Evolutionary conservation across 495 filamentous ascomycete genomes (phyloP), one percentile per base, ranked within the genome.

Genomic region (Tetracladium setigerum): DNA sequence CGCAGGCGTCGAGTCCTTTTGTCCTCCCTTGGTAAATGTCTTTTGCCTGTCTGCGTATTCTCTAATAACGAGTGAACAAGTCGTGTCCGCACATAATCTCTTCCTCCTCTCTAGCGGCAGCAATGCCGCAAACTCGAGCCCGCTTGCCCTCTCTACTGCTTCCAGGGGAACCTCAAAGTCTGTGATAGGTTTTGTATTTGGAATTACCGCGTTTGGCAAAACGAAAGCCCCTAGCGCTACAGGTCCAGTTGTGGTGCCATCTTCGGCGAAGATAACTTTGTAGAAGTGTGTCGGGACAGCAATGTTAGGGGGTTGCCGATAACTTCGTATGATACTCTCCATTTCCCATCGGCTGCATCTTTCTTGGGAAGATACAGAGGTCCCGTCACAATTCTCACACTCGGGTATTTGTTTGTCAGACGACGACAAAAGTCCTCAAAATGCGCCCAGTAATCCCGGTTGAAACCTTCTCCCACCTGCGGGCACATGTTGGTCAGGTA

Each of bases 201-300:
- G 67, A 58, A 98, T 97, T n/a, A 63, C 70, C 12, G 87, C 90
- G 62, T 98, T 98, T 8, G 92, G 92, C 57, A 98, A 70, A 41
- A 98, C 92, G 60, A 98, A 98, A 2, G 92, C 94, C 16, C 87
- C 94, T 7, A 98, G 64, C 2, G 89, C 87, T 2, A 98, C 92
- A 46, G 83, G 84, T 4, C 89, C 85, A 7, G 75, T 76, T 1
- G 68, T 67, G 12, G 64, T 72, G 1, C 85, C 86, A 56, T 95
- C 87, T 66, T 97, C 92, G 4, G 86, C 92, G 57, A 94, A 92
- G 44, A 98, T 88, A 41, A 98, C 87, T 70, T 98, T 98, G 72
- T 92, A 98, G 71, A 98, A 98, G 62, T 98, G 92, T 18, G 92
- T 98, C 8, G 92, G 92, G 47, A 98, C 92, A 7, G 94, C 89